Conservation (phyloP, 371 early-diverging fungal species). For the Saksenaea vasiformis region DNA sequence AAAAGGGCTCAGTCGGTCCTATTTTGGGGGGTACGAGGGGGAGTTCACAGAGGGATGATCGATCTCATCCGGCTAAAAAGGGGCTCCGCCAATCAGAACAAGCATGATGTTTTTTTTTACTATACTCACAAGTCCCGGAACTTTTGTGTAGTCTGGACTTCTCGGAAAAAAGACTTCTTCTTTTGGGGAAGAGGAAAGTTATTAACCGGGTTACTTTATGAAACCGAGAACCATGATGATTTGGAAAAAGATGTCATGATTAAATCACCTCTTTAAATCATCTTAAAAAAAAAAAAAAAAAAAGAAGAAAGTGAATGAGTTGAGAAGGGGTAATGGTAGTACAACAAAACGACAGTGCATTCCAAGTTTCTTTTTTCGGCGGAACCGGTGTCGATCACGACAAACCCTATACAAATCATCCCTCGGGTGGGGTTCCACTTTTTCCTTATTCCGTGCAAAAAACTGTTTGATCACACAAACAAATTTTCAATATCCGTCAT, state of each 20-base stretch:
- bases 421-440: conserved; percentile 5
- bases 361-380: conserved; percentile 1
- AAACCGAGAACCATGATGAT: no score
- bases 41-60: not conserved
- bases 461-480: not conserved
- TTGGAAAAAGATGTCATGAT: not conserved
- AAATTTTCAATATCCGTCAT: conserved; percentile 2
- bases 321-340: no score
- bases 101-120: not conserved
- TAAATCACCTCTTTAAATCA: no score
- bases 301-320: not conserved
- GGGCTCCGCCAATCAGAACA: not conserved
- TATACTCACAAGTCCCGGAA: conserved; percentile 1
- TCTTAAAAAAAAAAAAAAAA: not conserved
- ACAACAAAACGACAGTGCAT: conserved; percentile 4
- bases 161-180: no score
- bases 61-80: not conserved
- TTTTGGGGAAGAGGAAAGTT: no score
- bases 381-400: conserved; percentile 3
- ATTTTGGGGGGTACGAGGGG: not conserved
- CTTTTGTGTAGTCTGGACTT: not conserved
- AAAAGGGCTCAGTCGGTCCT: not conserved
- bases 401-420: not conserved
- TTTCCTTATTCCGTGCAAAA: conserved; percentile 3
- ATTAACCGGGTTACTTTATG: no score